Evolutionary conservation across 148 eudicot genomes (phyloP).

Genomic region (Diospyros kaki): DNA sequence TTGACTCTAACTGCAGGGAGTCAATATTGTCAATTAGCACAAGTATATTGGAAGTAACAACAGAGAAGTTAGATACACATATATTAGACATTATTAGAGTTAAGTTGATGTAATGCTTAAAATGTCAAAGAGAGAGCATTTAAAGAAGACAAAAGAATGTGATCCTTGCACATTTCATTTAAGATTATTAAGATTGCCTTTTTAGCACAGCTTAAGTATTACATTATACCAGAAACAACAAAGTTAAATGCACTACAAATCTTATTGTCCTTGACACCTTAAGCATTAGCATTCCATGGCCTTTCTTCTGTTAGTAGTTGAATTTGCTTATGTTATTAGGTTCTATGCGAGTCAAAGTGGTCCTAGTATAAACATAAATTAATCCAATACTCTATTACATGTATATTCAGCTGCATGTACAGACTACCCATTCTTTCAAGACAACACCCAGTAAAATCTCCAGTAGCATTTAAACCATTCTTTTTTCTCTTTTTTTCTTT

Average conservation of each 20-base stretch:
- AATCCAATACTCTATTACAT: background rate
- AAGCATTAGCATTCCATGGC: background rate
- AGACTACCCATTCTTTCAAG: background rate
- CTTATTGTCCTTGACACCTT: background rate
- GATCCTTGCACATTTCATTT: background rate
- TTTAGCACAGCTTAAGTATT: background rate
- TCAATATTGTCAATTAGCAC: background rate
- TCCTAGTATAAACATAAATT: background rate
- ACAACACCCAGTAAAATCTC: background rate
- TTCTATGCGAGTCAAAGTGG: background rate
- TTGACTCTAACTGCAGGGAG: slow-evolving; percentile 73
- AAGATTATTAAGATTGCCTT: background rate
- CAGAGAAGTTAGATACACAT: slow-evolving; percentile 1
- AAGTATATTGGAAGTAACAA: slow-evolving; percentile 11
- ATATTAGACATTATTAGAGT: background rate
- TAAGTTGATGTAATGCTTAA: background rate
- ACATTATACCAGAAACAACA: background rate
- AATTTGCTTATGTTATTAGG: background rate
- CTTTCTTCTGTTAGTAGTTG: background rate
- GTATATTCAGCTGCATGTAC: background rate
- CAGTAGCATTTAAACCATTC: background rate
- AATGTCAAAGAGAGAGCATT: background rate
- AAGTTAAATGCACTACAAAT: background rate
- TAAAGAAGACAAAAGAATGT: background rate
- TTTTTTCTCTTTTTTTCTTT: no score